Conservation (phyloP, 108 stramenopile genomes). For the Mediolabrus comicus region DNA sequence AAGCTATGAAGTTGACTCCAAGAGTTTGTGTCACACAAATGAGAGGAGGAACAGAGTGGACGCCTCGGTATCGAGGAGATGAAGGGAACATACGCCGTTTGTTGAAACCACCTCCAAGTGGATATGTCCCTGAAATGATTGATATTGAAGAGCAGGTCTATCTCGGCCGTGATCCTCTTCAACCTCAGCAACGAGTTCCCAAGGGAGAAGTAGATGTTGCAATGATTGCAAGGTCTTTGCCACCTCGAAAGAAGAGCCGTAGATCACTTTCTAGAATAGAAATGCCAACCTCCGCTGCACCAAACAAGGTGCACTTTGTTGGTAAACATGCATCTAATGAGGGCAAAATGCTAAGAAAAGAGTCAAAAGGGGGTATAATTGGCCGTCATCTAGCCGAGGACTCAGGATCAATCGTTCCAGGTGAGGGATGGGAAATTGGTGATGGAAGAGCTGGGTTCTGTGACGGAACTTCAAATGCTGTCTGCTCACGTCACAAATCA, state of each 20-base stretch:
- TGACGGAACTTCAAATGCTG: conserved; percentile 50
- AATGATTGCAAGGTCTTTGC: conserved; percentile 30
- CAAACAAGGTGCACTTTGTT: neutral
- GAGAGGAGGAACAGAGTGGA: conserved; percentile 40
- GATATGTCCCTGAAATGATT: conserved; percentile 16
- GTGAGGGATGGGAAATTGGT: conserved; percentile 43
- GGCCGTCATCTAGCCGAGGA: neutral
- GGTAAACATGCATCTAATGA: neutral
- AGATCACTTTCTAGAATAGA: neutral
- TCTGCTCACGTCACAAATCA: conserved; percentile 24
- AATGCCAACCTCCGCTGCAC: neutral
- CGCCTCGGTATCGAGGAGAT: conserved; percentile 31
- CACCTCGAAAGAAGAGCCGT: neutral
- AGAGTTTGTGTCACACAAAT: conserved; percentile 26
- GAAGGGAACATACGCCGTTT: conserved; percentile 23
- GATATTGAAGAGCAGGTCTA: conserved; percentile 12
- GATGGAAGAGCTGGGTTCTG: conserved; percentile 37
- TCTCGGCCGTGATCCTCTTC: conserved; percentile 27
- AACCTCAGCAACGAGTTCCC: conserved; percentile 23
- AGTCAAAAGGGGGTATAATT: neutral
- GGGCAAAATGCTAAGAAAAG: neutral
- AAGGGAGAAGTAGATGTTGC: conserved; percentile 37
- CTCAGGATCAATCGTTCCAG: conserved; percentile 24
- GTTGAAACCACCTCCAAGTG: conserved; percentile 31
- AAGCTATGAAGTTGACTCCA: conserved; percentile 9